Percentiles rank a stretch among this genome's conserved stretches.
phyloP scores from a whole-genome alignment of 352 stramenopile genomes.

The Pelagophyceae sp. region DNA sequence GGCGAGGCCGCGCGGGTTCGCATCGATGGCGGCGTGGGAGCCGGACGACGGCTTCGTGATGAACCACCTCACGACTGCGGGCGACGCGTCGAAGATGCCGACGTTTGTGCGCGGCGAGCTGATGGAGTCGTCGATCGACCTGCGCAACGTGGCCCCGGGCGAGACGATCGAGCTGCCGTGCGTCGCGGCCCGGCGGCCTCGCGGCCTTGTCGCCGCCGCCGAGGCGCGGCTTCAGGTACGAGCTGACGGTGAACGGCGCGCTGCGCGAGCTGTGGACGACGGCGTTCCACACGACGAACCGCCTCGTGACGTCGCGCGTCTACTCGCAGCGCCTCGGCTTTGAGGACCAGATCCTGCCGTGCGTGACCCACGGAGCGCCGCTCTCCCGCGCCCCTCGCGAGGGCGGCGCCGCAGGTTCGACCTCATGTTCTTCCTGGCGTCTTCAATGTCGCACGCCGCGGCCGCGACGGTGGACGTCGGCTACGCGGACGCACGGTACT shows the following conservation, averaged over 20 bases:
- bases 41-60: background rate
- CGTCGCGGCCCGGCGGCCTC: no score
- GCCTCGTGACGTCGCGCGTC: background rate
- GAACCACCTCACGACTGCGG: background rate
- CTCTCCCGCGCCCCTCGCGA: no score
- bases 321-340: background rate
- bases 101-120: background rate
- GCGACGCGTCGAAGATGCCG: background rate
- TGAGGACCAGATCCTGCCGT: background rate
- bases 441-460: background rate
- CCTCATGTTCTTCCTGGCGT: background rate
- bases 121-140: background rate
- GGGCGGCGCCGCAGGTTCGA: no score
- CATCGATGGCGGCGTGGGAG: background rate
- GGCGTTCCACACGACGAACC: background rate
- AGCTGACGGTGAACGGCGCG: background rate
- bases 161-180: background rate
- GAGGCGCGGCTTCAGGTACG: no score
- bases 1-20: background rate
- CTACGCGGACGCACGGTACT: background rate
- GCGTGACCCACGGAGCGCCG: no score
- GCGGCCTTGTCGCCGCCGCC: no score
- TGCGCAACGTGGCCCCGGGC: background rate
- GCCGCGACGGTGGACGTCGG: background rate
- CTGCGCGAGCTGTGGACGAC: background rate